Conservation (phyloP, 345 rosid species). For the Camelina neglecta region DNA sequence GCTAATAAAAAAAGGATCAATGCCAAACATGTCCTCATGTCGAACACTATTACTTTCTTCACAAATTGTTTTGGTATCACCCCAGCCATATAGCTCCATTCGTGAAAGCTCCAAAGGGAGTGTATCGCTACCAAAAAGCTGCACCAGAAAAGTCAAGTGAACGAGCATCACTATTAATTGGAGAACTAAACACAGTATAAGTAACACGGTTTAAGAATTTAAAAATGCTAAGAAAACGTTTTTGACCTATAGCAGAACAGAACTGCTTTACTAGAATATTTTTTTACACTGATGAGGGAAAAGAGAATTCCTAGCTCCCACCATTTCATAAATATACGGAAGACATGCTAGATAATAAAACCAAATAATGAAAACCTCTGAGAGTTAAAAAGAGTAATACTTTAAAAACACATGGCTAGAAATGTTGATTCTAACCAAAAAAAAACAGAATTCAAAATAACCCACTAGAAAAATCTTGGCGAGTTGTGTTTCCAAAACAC, state of each 20-base stretch:
- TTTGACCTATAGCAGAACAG: not conserved
- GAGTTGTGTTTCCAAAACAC: conserved; percentile 5
- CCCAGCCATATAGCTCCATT: conserved; percentile 88
- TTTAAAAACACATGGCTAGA: not conserved
- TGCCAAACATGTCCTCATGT: conserved; percentile 62
- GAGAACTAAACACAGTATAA: not conserved
- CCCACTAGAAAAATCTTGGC: not conserved
- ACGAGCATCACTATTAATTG: conserved; percentile 5
- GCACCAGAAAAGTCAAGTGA: conserved; percentile 30
- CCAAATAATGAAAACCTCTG: conserved; percentile 2
- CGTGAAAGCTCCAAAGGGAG: conserved; percentile 49
- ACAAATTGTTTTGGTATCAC: conserved; percentile 50
- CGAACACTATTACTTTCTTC: conserved; percentile 52
- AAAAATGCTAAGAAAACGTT: not conserved
- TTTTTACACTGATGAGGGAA: not conserved
- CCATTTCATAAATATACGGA: conserved; percentile 8
- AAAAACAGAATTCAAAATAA: not conserved
- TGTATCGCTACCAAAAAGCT: conserved; percentile 49
- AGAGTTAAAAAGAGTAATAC: conserved; percentile 6
- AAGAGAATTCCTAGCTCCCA: not conserved
- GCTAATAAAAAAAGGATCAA: conserved; percentile 76
- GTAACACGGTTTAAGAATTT: not conserved
- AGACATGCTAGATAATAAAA: conserved; percentile 14
- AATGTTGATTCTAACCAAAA: conserved; percentile 20
- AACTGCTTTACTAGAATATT: conserved; percentile 3